Evolutionary conservation across 306 rosid genomes (phyloP).

Genomic region (Prunus mongolica): DNA sequence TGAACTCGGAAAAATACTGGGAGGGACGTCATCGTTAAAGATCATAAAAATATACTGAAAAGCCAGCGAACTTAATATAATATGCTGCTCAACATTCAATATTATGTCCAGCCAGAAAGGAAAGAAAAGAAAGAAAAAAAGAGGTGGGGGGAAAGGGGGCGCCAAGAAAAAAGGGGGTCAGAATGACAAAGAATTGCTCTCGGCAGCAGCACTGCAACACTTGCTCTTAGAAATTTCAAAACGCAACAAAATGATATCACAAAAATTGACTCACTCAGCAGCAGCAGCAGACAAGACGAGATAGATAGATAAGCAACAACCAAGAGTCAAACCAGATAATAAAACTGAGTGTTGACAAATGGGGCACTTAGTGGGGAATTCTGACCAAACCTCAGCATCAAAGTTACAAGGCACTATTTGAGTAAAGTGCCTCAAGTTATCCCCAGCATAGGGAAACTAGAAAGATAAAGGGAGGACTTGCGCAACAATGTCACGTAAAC

Average conservation of each 20-base stretch:
- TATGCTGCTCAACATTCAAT: not conserved
- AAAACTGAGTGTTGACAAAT: not conserved
- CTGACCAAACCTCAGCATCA: not conserved
- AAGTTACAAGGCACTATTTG: not conserved
- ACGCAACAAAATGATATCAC: not conserved
- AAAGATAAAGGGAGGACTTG: not conserved
- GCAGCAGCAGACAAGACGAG: not conserved
- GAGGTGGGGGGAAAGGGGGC: too few relatives aligned
- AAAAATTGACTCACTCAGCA: not conserved
- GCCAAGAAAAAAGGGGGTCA: too few relatives aligned
- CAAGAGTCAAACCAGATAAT: not conserved
- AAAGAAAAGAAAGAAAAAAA: too few relatives aligned
- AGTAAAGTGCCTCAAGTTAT: too few relatives aligned
- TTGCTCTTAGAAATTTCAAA: not conserved
- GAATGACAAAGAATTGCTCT: not conserved
- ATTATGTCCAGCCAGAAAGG: not conserved
- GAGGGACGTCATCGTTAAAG: not conserved
- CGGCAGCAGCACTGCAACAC: not conserved
- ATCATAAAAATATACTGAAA: not conserved
- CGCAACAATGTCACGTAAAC: not conserved
- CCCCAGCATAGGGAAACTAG: too few relatives aligned
- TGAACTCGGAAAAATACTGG: not conserved
- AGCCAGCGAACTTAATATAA: not conserved
- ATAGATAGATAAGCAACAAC: not conserved
- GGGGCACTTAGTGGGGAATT: constrained; percentile 8